Conservation (phyloP, 2,329 filamentous ascomycete genomes). For the Escovopsis weberi region DNA sequence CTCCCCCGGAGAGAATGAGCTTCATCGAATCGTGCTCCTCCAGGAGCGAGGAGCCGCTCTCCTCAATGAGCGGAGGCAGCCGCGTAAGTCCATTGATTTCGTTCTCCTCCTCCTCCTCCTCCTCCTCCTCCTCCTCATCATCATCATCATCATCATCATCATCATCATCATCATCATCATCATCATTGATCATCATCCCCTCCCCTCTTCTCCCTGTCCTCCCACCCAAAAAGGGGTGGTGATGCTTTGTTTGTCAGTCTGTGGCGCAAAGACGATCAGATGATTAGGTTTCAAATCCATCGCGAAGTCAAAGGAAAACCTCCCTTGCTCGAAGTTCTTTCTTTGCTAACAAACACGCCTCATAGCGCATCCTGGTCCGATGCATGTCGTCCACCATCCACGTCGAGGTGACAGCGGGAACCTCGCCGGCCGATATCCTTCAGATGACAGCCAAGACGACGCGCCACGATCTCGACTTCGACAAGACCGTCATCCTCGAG, state of each 20-base stretch:
- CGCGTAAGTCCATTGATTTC: slow-evolving; percentile 36
- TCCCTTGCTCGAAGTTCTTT: background rate
- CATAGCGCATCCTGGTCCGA: slow-evolving; percentile 55
- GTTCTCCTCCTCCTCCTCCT: slow-evolving; percentile 3
- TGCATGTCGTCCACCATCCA: slow-evolving; percentile 55
- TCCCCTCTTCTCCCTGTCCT: no score
- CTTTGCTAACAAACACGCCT: background rate
- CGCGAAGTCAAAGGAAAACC: no score
- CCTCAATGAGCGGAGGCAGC: slow-evolving; percentile 67
- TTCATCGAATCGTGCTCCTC: slow-evolving; percentile 29
- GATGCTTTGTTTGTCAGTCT: no score
- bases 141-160: background rate
- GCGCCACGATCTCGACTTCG: slow-evolving; percentile 47
- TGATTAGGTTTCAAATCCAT: no score
- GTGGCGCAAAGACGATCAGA: no score
- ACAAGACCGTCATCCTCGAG: slow-evolving; percentile 60
- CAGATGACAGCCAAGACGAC: slow-evolving; percentile 49
- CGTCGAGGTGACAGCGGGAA: slow-evolving; percentile 60
- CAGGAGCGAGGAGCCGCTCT: slow-evolving; percentile 59
- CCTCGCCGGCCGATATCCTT: slow-evolving; percentile 60
- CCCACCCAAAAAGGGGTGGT: no score
- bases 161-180: slow-evolving; percentile 1
- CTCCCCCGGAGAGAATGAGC: slow-evolving; percentile 18
- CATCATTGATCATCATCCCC: no score
- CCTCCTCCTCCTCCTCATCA: no score